Conservation (phyloP, 83 land plant species). For the Picea engelmannii region DNA sequence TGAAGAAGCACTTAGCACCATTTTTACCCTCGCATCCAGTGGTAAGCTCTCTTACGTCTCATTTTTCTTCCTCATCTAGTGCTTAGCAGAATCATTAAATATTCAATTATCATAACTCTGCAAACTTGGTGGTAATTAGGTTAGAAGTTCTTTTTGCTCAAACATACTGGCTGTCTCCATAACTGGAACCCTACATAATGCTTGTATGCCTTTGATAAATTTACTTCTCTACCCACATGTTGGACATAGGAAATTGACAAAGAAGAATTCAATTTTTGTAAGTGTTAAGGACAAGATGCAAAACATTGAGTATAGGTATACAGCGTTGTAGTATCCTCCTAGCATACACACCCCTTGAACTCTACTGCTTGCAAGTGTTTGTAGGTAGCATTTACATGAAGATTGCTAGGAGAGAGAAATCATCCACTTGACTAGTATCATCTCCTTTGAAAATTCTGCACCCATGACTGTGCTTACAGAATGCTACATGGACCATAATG, state of each 20-base stretch:
- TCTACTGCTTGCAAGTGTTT: background rate
- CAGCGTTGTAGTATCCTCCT: background rate
- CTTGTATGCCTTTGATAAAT: slow-evolving; percentile 9
- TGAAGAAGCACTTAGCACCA: slow-evolving; percentile 98
- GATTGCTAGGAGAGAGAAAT: background rate
- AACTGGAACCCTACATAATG: background rate
- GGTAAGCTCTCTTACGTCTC: slow-evolving; percentile 47
- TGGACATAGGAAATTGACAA: background rate
- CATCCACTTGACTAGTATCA: background rate
- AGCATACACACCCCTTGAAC: background rate
- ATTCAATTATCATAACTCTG: background rate
- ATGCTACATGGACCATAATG: background rate
- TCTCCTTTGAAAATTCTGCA: background rate
- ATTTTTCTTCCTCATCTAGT: background rate
- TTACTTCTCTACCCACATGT: background rate
- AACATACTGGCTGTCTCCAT: background rate
- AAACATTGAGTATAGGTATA: background rate
- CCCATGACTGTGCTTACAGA: background rate
- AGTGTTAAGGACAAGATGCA: background rate
- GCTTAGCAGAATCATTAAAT: background rate
- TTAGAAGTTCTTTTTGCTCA: background rate
- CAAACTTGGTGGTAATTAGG: background rate
- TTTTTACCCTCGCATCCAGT: slow-evolving; percentile 99
- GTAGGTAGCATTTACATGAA: background rate
- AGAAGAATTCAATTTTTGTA: background rate